Base-by-base conservation (phyloP, 2,329 filamentous ascomycete genomes). In the Penicillium sp. region DNA sequence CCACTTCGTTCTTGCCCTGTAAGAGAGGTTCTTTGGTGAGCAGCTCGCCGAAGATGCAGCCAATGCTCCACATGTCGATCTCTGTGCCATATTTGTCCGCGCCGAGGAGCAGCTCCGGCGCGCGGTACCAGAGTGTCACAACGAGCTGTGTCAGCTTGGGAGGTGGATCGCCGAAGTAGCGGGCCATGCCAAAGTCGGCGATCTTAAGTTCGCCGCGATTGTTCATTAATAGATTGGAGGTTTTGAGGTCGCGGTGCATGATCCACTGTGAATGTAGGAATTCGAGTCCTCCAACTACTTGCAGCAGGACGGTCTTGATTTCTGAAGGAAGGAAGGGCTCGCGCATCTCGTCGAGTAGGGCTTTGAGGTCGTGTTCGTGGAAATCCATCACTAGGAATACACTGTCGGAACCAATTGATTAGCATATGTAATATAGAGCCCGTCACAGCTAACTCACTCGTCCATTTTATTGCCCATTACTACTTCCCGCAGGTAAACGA, bases 301-400 rank as follows among this genome's bases (percentile, higher is more conserved):
- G 94, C 1, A 87, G 81, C 53, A 97, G 82, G 24, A 99, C 83
- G 1, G 90, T 93, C 75, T 99, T 99, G 69, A 91, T 86, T 74
- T 99, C 94, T 40, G 90, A 96, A 1, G 90, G 88, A 54, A 96
- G 82, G 72, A 99, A 99, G 0, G 92, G 92, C 70, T 97, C 90
- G 50, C 88, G 84, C 91, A 97, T 96, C 70, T 95, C 90, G 74
- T 95, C 90, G 61, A 96, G 89, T 55, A 99, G 83, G 53, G 89
- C 90, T 75, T 95, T 96, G 55, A 99, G 85, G 70, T 99, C 94
- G 80, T 99, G 94, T 79, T 97, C 93, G 67, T 97, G 81, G 75
- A 97, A 99, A 71, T 97, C 92, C 82, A 99, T 93, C 61, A 97
- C 94, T 55, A 99, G 85, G 73, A 91, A 95, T 63, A 97, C 88